Evolutionary conservation across 2,329 filamentous ascomycete genomes (phyloP), one percentile per base, ranked within the genome.

Genomic region (Diaporthe vexans): DNA sequence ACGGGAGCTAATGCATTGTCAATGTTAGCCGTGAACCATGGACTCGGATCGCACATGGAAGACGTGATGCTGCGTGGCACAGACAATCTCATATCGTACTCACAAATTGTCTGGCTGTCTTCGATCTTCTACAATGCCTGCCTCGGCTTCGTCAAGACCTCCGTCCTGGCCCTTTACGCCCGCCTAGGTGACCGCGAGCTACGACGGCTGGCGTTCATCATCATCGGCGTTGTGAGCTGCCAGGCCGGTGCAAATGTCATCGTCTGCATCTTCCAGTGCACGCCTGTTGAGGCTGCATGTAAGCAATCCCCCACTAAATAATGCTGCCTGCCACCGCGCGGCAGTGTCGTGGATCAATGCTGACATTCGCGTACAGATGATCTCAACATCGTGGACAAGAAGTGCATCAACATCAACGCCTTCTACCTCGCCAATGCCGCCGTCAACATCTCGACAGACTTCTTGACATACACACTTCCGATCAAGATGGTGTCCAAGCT

Each of bases 121-220:
- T 85, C 86, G 26, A 84, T 87, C 77, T 86, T 88, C 79, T 88
- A 88, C 77, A 85, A 86, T 29, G 82, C 85, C 51, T 82, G 80
- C 46, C 80, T 87, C 4, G 85, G 85, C 26, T 87, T 87, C 77
- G 81, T 88, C 79, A 88, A 88, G 77, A 81, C 84, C 37, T 88
- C 86, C 1, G 84, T 86, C 3, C 81, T 88, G 26, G 82, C 82
- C 33, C 82, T 87, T 48, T 87, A 87, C 77, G 84, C 82, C 72
- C 83, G 85, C 8, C 81, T 87, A 7, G 84, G 71, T 11, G 84
- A 86, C 75, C 78, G 78, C 4, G 76, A 56, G 17, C 81, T 86
- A 26, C 81, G 79, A 5, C 79, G 79, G 3, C 70, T 85, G 11
- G 81, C 84, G 19, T 78, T 82, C 24, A 54, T 81, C 68, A 86